Percentiles rank a stretch among this genome's conserved stretches.
These are phyloP conservation scores for Coemansia sp. DNA, from an alignment of 192 early-diverging fungal species.

Conservation along the genomic window DNA sequence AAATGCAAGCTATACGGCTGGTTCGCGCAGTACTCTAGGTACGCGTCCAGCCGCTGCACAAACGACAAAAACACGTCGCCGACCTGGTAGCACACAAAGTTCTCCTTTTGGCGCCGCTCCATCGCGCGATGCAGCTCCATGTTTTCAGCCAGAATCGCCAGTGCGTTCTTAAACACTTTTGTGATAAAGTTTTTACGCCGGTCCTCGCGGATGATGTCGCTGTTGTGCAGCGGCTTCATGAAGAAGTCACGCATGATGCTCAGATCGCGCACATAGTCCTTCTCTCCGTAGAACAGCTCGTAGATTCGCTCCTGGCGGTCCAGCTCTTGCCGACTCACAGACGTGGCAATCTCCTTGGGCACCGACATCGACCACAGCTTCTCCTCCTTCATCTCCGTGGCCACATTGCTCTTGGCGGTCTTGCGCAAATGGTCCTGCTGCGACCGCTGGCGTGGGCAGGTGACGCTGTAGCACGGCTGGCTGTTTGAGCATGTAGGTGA, in stretches of 20 bases:
- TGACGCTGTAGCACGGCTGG: conserved; percentile 83
- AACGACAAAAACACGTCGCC: conserved; percentile 81
- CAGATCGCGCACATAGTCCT: conserved; percentile 87
- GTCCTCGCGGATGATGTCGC: conserved; percentile 62
- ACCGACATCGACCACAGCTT: conserved; percentile 83
- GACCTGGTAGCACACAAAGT: conserved; percentile 71
- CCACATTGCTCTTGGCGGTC: conserved; percentile 47
- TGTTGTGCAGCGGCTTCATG: conserved; percentile 59
- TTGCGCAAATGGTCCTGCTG: conserved; percentile 51
- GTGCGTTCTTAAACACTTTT: conserved; percentile 76
- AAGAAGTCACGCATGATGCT: conserved; percentile 74
- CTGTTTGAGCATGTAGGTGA: conserved; percentile 84
- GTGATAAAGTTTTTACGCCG: conserved; percentile 69
- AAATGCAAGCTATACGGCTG: conserved; percentile 78
- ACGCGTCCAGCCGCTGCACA: conserved; percentile 68
- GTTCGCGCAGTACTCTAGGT: conserved; percentile 83
- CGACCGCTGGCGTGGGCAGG: conserved; percentile 69
- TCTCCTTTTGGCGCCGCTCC: conserved; percentile 60
- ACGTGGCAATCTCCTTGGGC: conserved; percentile 65
- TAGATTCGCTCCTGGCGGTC: conserved; percentile 92
- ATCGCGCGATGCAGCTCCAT: conserved; percentile 58
- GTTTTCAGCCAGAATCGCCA: conserved; percentile 61
- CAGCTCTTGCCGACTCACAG: conserved; percentile 69
- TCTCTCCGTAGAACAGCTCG: conserved; percentile 88
- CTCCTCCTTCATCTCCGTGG: conserved; percentile 58